Evolutionary conservation across 225 moss, liverwort and hornwort species (phyloP).

Genomic region (Pleurozium schreberi): DNA sequence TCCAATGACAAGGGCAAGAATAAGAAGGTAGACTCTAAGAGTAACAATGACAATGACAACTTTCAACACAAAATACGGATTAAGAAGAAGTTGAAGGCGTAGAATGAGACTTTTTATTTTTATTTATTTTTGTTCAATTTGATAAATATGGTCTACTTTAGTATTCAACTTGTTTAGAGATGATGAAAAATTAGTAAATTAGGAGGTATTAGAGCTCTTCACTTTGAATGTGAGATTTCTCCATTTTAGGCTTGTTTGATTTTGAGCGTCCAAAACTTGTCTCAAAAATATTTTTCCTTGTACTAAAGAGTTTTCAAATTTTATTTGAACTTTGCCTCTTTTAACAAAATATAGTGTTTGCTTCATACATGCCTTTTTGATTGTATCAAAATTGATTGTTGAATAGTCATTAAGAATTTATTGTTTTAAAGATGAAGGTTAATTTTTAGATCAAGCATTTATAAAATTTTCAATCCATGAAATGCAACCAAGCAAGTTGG

Average conservation of each 20-base stretch:
- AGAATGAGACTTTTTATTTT: neutral
- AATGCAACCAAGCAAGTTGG: neutral
- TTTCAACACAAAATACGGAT: neutral
- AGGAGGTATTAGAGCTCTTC: neutral
- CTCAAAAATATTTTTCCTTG: neutral
- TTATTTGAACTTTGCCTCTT: too few species aligned
- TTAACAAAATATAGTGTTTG: neutral
- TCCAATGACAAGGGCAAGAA: slow-evolving; percentile 13
- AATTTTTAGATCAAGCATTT: fast-evolving
- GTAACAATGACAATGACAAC: neutral
- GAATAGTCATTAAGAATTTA: neutral
- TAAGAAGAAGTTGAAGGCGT: slow-evolving; percentile 3
- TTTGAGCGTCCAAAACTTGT: too few species aligned
- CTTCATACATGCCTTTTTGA: neutral
- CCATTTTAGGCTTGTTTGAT: too few species aligned
- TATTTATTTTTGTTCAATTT: neutral
- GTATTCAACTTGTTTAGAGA: neutral
- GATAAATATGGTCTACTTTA: neutral
- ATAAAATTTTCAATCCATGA: neutral
- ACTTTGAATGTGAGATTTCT: neutral
- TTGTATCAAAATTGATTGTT: neutral
- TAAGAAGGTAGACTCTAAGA: neutral
- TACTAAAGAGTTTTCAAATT: neutral
- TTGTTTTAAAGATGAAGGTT: neutral
- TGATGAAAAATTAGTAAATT: neutral